Evolutionary conservation across 192 early-diverging fungal genomes (phyloP), one percentile per base, ranked within the genome.

Genomic region (Mortierella hygrophila): DNA sequence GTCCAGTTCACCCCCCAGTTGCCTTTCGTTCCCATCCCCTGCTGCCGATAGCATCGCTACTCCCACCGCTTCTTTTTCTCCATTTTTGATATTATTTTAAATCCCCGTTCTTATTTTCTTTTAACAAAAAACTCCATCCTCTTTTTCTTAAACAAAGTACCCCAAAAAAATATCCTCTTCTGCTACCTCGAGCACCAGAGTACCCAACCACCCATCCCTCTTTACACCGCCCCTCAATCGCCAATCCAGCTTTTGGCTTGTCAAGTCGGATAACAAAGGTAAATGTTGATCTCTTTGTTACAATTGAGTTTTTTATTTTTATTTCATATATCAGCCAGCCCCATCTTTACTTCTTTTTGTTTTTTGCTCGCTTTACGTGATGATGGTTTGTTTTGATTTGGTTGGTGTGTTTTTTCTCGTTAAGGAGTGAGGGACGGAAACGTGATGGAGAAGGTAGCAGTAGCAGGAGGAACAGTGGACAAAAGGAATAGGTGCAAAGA

Each of bases 31-130:
- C 83, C 83, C 83, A 85, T 85, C 75, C 83, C 83, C 47, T 85
- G 83, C 83, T 85, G 83, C 83, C 83, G 83, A 85, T 85, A 85
- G 83, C 83, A 80, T 85, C 78, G 69, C 78, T 85, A 85, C 69
- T 68, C 70, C 78, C 78, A 46, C 15, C 11, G 10, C 3, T n/a
- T 0, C 26, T n/a, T 32, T 32, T 65, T 32, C 23, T 9, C 23
- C 49, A 10, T 21, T 18, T 54, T 83, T 78, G 35, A 63, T 47
- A 76, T 68, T 35, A 68, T 76, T 46, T 71, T 79, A 47, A 57
- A 47, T 20, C 11, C 38, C 47, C 55, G 35, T 26, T 65, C 20
- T 70, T 63, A 76, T 76, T 71, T 68, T 72, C 68, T 52, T 40
- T 68, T 46, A 68, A 69, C 4, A 77, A 77, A 72, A 70, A 52